Evolutionary conservation across 1,284 basidiomycete species (phyloP), one percentile per base, ranked within the genome.

Genomic region (Acaromyces ingoldii): DNA sequence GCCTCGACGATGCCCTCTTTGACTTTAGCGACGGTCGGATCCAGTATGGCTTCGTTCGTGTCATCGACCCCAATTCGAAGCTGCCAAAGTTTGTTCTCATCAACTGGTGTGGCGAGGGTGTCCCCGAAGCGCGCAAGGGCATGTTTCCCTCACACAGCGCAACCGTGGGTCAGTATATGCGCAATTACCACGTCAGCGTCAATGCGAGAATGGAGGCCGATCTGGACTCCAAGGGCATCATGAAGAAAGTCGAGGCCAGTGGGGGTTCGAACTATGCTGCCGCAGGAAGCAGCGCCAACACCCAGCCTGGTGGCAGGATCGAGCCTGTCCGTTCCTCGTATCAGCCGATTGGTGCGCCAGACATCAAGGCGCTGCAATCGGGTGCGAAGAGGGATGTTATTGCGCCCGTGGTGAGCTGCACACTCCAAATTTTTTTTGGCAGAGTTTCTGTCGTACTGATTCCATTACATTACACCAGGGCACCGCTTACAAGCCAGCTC

Each of bases 21-120:
- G 91, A 95, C 77, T 96, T 96, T 77, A 88, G 85, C 38, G 91
- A 96, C 75, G 92, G 91, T 57, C 82, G 89, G 64, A 91, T 96
- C 51, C 91, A 96, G 77, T 98, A 93, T 73, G 93, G 90, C 9
- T 95, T 96, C 70, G 85, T 82, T 3, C 81, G 89, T 54, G 90
- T 97, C 36, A 83, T 83, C 57, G 93, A 97, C 76, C 85, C 87
- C 36, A 90, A 92, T 85, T 88, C 84, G 70, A 80, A 86, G 64
- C 81, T 97, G n/a, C 82, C 86, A 54, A 96, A 96, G 78, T 90
- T 92, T 62, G 89, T 96, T 6, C 86, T 93, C 55, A 80, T 84
- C 72, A 75, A 77, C 57, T 79, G 78, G 78, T 91, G 89, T 68
- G 92, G 93, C 47, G 91, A 95, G 69, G 92, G 93, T 64, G 93